Conservation (phyloP, 176 grass and related monocot genomes). For the Oryza punctata region DNA sequence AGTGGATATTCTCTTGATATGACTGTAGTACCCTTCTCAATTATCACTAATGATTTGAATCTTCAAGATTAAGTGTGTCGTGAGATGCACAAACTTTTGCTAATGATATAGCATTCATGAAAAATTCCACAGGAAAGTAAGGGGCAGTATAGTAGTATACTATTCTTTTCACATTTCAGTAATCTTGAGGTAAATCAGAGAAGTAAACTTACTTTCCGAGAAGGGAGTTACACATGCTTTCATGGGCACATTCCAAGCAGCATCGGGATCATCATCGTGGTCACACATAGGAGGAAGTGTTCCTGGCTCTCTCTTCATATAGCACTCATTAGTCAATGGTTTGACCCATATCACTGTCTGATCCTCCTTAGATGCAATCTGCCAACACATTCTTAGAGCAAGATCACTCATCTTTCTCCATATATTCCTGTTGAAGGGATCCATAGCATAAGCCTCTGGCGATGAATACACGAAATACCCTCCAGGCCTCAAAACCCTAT, state of each 20-base stretch:
- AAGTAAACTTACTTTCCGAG: conserved; percentile 57
- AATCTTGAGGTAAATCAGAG: conserved; percentile 27
- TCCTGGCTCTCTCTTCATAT: conserved; percentile 59
- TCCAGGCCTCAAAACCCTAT: conserved; percentile 70
- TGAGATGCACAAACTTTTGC: neutral
- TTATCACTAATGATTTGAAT: neutral
- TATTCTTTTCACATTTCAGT: neutral
- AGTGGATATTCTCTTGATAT: conserved; percentile 3
- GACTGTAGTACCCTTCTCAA: neutral
- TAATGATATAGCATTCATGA: neutral
- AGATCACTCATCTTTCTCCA: conserved; percentile 71
- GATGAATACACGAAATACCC: conserved; percentile 86
- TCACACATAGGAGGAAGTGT: conserved; percentile 58
- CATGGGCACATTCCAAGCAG: conserved; percentile 77
- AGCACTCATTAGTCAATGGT: conserved; percentile 76
- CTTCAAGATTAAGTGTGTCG: neutral
- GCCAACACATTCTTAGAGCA: conserved; percentile 73
- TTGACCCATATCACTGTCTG: conserved; percentile 86
- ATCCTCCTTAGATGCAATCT: conserved; percentile 65
- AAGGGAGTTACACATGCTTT: conserved; percentile 75
- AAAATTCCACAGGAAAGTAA: conserved; percentile 12
- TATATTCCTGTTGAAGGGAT: conserved; percentile 64
- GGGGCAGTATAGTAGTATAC: neutral
- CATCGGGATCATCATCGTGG: conserved; percentile 61
- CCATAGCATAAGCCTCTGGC: conserved; percentile 69